These are phyloP conservation scores for Tephrocybe sp. DNA, from an alignment of 768 basidiomycete species.

Conservation along the genomic window DNA sequence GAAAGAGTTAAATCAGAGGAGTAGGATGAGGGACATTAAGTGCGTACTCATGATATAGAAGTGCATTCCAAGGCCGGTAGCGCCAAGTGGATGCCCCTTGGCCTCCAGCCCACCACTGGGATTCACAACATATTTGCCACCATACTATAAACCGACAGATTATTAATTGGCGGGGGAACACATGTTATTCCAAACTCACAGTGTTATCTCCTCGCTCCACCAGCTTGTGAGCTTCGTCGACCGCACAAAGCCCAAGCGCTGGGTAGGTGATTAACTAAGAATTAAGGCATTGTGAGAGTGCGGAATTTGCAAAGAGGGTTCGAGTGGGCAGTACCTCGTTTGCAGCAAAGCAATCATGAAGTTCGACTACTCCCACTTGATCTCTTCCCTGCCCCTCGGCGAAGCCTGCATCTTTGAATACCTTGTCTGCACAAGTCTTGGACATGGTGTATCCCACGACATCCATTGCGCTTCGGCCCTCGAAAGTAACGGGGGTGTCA, in stretches of 20 bases:
- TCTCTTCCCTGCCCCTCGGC: slow-evolving; percentile 59
- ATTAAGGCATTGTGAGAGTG: no score
- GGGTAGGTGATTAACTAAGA: slow-evolving; percentile 75
- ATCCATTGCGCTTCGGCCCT: slow-evolving; percentile 71
- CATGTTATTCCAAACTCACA: slow-evolving; percentile 36
- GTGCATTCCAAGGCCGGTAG: slow-evolving; percentile 83
- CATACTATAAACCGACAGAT: slow-evolving; percentile 47
- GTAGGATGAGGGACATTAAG: slow-evolving; percentile 5
- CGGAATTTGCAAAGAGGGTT: not conserved
- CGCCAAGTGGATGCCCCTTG: slow-evolving; percentile 86
- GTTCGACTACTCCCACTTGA: slow-evolving; percentile 79
- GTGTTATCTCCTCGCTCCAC: slow-evolving; percentile 80
- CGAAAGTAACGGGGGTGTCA: slow-evolving; percentile 63
- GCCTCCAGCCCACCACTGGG: slow-evolving; percentile 85
- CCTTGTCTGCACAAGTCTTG: slow-evolving; percentile 61
- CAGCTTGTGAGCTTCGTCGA: slow-evolving; percentile 67
- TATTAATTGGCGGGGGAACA: not conserved
- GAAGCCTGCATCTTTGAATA: slow-evolving; percentile 72
- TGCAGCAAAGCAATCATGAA: slow-evolving; percentile 84
- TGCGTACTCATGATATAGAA: slow-evolving; percentile 81
- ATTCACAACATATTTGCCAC: slow-evolving; percentile 82
- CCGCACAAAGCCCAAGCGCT: slow-evolving; percentile 68
- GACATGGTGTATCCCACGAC: slow-evolving; percentile 81
- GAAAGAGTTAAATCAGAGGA: slow-evolving; percentile 4
- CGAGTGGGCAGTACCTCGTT: slow-evolving; percentile 53